phyloP scores from a whole-genome alignment of 2,329 filamentous ascomycete species.

The Ophiostoma fasciatum region DNA sequence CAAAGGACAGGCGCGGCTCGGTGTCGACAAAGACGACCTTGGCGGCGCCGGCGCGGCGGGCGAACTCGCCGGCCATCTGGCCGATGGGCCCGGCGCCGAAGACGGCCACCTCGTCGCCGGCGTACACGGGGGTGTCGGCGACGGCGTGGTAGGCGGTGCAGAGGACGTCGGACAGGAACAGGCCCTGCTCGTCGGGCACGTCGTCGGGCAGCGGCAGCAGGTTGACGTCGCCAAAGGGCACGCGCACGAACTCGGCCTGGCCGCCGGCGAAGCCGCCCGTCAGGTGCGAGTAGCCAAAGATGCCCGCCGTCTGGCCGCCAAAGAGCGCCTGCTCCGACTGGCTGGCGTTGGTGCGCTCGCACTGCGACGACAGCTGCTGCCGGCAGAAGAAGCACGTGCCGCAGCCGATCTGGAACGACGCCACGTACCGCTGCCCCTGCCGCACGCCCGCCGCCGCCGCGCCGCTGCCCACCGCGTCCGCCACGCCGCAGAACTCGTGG shows the following conservation, averaged over 20 bases:
- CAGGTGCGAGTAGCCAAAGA: conserved; percentile 64
- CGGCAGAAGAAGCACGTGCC: conserved; percentile 64
- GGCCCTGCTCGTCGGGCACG: conserved; percentile 68
- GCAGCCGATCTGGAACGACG: conserved; percentile 72
- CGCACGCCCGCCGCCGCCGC: conserved; percentile 40
- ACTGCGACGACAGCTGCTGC: conserved; percentile 64
- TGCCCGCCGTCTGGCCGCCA: conserved; percentile 58
- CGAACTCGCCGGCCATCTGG: conserved; percentile 68
- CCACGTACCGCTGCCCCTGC: conserved; percentile 58
- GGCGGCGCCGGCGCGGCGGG: conserved; percentile 55
- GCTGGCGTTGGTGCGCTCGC: conserved; percentile 66
- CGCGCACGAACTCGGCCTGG: conserved; percentile 74
- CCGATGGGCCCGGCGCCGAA: conserved; percentile 81
- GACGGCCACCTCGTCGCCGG: conserved; percentile 63
- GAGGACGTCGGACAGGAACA: conserved; percentile 72
- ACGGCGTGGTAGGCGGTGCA: conserved; percentile 69
- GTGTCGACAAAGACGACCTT: conserved; percentile 70
- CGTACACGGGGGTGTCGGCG: conserved; percentile 68
- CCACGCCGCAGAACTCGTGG: conserved; percentile 44
- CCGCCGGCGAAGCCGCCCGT: conserved; percentile 79
- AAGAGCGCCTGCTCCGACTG: conserved; percentile 61
- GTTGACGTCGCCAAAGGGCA: conserved; percentile 69
- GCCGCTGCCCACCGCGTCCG: conserved; percentile 37
- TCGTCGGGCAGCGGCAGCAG: conserved; percentile 62
- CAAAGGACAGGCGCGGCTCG: conserved; percentile 52